A percentile compares a stretch with the other conserved stretches of the same genome.
Evolutionary conservation across 768 basidiomycete genomes (phyloP).

Genomic region (Coprinellus aureogranulatus): DNA sequence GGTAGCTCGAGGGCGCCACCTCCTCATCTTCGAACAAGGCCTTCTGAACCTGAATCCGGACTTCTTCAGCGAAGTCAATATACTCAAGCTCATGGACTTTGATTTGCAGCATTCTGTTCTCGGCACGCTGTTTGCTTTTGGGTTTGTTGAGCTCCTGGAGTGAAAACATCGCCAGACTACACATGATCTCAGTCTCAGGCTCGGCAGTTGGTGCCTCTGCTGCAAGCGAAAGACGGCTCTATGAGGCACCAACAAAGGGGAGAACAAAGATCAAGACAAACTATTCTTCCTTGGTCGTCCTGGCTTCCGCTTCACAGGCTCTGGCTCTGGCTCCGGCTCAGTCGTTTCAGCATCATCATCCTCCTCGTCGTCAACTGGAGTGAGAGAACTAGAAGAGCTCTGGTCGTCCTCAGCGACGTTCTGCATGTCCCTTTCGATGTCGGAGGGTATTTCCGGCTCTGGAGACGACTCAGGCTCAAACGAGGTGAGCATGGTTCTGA

Average conservation of each 20-base stretch:
- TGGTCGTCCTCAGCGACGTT: neutral
- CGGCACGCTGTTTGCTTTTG: neutral
- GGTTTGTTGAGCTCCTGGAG: neutral
- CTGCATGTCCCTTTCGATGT: neutral
- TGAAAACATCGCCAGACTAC: neutral
- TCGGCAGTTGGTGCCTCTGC: neutral
- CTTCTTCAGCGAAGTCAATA: neutral
- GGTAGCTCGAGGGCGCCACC: neutral
- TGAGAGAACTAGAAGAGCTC: neutral
- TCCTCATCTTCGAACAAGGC: neutral
- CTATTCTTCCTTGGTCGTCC: neutral
- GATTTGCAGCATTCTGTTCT: neutral
- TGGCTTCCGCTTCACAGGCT: neutral
- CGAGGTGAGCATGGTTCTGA: neutral
- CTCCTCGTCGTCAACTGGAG: neutral
- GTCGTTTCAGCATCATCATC: neutral
- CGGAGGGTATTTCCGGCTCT: neutral
- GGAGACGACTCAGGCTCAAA: neutral
- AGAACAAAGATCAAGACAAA: neutral
- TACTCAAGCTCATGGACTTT: neutral
- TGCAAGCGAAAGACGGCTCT: neutral
- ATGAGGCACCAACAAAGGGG: neutral
- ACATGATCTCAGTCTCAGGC: neutral
- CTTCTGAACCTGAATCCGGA: neutral
- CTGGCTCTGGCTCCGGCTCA: neutral